Evolutionary conservation across 2,329 filamentous ascomycete species (phyloP), one percentile per base, ranked within the genome.

Genomic region (Pyricularia sp.): DNA sequence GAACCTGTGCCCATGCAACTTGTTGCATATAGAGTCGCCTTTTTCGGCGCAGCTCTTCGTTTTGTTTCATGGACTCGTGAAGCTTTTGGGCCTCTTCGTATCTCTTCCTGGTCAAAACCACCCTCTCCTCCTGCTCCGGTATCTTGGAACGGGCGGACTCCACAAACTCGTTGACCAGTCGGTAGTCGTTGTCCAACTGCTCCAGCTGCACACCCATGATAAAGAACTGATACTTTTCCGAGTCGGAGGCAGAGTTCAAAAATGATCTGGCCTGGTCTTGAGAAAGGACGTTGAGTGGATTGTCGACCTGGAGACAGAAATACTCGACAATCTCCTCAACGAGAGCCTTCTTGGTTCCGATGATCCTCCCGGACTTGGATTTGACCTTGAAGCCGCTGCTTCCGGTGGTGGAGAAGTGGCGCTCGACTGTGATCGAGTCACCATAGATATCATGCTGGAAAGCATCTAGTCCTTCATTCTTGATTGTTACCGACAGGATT

Each of bases 251-350:
- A 44, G 88, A 85, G 72, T 93, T 96, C 59, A 99, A 82, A 71
- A 99, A 99, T 66, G 96, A 90, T 12, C 94, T 87, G 12, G 94
- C 94, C 75, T 93, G 92, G 73, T 99, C 94, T 75, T 99, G 94
- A 0, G 93, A 96, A 22, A 99, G 81, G 7, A 97, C 90, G 66
- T 96, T 97, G 78, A 99, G 88, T 0, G 94, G 94, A 70, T 99
- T 99, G 72, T 97, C 93, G 65, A 99, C 91, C 74, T 97, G 93
- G 57, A 99, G 80, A 57, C 89, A 90, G 73, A 92, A 97, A 73
- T 91, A 96, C 74, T 99, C 94, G 57, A 91, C 88, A 62, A 99
- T 93, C 69, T 96, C 90, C 69, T 97, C 93, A 9, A 99, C 83
- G 69, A 97, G 93, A 9, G 84, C 81, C 73, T 90, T 94, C 75